Base-by-base conservation (phyloP, 441 rosid genomes). In the Gossypium gossypioides region DNA sequence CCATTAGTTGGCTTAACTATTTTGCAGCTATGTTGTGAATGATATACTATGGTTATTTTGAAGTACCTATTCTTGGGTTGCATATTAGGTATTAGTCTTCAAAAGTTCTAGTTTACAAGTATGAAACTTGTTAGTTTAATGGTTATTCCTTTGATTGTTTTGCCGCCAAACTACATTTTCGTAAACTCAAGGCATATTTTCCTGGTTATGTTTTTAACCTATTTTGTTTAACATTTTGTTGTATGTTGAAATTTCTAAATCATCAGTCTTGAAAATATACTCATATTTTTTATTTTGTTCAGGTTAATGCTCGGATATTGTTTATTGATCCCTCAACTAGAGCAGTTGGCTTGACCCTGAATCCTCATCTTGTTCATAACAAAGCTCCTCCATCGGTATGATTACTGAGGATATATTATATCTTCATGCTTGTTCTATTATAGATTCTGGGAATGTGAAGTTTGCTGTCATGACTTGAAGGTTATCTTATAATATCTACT, bases 341-440 rank as follows among this genome's bases (percentile, higher is more conserved):
- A 82, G 99, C 99, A 74, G 83, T 95, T 74, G 97, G 97, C 75
- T 86, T 95, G 92, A 92, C 99, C 54, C 78, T 95, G 78, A 95
- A 91, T 81, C 92, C 89, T 9, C 84, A 88, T 83, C 95, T 92
- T 82, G 79, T 92, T 79, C 88, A 79, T 60, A 89, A 89, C 79
- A 86, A 75, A 74, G 85, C 90, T 74, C 98, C 97, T 73, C 89
- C 91, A 70, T 69, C 80, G 79, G 99, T 95, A 87, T 82, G 95
- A 75, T 34, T 54, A 29, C 48, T 73, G 44, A 24, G 51, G 42
- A 21, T 24, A 32, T 62, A 42, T 21, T 8, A 16, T 32, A 15
- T 52, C 63, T 57, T 37, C 51, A 52, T 55, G n/a, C 46, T 72
- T 32, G 3, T 12, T 24, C 57, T 74, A 42, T 48, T 19, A 29